These are phyloP conservation scores for Serendipita sp. DNA, from an alignment of 768 basidiomycete species.

Conservation along the genomic window DNA sequence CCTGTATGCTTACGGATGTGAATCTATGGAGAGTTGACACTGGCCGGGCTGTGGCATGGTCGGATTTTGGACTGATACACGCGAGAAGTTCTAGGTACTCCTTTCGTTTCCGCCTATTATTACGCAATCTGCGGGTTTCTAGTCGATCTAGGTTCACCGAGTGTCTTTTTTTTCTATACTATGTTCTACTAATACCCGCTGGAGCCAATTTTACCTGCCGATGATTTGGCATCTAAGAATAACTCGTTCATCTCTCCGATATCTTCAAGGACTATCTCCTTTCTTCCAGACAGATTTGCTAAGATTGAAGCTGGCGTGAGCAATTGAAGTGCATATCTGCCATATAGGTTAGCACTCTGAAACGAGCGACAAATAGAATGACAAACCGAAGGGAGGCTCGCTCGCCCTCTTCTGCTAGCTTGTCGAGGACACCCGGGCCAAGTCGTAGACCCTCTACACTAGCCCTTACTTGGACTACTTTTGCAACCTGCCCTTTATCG, in stretches of 20 bases:
- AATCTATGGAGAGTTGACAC: no score
- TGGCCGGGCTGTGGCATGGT: not conserved
- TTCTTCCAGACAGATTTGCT: conserved; percentile 57
- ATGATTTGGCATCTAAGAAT: conserved; percentile 87
- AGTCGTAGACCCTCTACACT: conserved; percentile 74
- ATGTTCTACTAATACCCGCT: conserved; percentile 16
- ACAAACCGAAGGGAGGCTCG: conserved; percentile 62
- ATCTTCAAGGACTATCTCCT: conserved; percentile 74
- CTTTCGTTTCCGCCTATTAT: no score
- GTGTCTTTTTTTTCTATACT: not conserved
- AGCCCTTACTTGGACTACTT: conserved; percentile 74
- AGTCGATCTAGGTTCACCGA: no score
- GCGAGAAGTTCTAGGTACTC: not conserved
- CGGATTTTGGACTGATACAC: not conserved
- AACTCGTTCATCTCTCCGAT: conserved; percentile 86
- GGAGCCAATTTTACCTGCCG: conserved; percentile 37
- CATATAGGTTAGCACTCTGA: not conserved
- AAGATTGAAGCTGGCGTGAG: conserved; percentile 85
- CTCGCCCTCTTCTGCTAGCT: conserved; percentile 67
- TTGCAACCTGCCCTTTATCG: conserved; percentile 64
- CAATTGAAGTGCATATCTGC: conserved; percentile 78
- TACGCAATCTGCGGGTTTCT: no score
- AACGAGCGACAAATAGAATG: conserved; percentile 7
- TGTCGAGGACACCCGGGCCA: conserved; percentile 59
- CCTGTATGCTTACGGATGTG: no score